A percentile compares a stretch with the other conserved stretches of the same genome.
Conservation (phyloP, 176 grass and related monocot species). For the Cenchrus americanus region DNA sequence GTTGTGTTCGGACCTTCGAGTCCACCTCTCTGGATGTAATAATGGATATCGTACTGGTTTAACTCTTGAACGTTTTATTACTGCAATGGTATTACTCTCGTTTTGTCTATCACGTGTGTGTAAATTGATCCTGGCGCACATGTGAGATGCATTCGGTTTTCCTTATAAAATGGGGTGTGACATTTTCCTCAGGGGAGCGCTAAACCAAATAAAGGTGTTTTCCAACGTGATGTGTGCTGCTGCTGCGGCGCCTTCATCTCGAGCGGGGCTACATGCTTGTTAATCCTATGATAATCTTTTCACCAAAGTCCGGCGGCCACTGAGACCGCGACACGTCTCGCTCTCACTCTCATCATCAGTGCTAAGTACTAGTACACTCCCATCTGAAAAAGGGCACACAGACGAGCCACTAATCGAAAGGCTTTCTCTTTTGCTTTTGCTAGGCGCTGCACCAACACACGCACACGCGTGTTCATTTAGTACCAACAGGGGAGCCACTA, state of each 20-base stretch:
- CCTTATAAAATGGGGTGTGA: no score
- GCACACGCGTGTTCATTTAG: constrained; percentile 7
- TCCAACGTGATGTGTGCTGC: background rate
- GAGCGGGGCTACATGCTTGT: background rate
- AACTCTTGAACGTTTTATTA: no score
- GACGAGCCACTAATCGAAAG: no score
- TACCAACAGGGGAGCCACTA: background rate
- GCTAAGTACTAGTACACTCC: background rate
- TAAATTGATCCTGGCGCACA: no score
- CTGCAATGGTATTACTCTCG: no score
- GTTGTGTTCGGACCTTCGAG: no score
- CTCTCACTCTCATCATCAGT: background rate
- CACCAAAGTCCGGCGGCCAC: background rate
- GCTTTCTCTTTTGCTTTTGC: background rate
- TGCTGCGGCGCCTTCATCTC: background rate
- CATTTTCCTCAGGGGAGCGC: no score
- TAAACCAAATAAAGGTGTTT: constrained; percentile 6
- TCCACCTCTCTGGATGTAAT: no score
- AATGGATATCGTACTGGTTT: no score
- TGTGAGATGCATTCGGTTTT: no score
- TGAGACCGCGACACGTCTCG: constrained; percentile 7
- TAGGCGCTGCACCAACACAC: background rate
- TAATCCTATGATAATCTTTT: background rate
- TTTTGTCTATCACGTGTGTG: no score
- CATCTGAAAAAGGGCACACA: background rate